Evolutionary conservation across 2,329 filamentous ascomycete species (phyloP), one percentile per base, ranked within the genome.

Genomic region (Rugonectria rugulosa): DNA sequence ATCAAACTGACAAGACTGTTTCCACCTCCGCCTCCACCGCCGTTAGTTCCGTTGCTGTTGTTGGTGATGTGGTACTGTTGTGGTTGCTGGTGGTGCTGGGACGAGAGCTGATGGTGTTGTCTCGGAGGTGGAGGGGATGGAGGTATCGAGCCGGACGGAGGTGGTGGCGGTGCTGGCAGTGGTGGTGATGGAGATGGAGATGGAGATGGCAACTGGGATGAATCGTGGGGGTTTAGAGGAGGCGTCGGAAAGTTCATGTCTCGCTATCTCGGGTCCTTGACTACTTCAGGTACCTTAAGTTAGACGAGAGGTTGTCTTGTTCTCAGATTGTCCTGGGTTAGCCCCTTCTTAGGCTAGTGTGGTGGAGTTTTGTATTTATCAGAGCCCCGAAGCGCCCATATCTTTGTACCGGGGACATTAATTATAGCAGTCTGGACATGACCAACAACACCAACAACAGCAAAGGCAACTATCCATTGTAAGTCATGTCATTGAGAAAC

Each of bases 231-330:
- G 51, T 21, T 64, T 52, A n/a, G n/a, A n/a, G 59, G 63, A 59
- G 68, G 64, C 58, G 68, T 57, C 59, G 62, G 67, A 68, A 72
- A 70, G 69, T 63, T 72, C 70, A 72, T 72, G 59, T 70, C 67
- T 65, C 49, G 65, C 60, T 56, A 45, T 62, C 47, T 49, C 60
- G 61, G 61, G 61, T 52, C 42, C 54, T 61, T 54, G 29, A 14
- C 29, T 32, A 9, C n/a, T n/a, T n/a, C n/a, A n/a, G n/a, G n/a
- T n/a, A n/a, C n/a, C n/a, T n/a, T n/a, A n/a, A n/a, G 12, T 10
- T 32, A 7, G 26, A 29, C 26, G 7, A 32, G 56, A 62, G 56
- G 56, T 63, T 59, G 57, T 66, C 57, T 62, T 66, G 47, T 40
- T 61, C n/a, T n/a, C n/a, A n/a, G n/a, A n/a, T 67, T 66, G 50